phyloP scores from a whole-genome alignment of 2,329 filamentous ascomycete genomes.

The Botrytis fragariae region DNA sequence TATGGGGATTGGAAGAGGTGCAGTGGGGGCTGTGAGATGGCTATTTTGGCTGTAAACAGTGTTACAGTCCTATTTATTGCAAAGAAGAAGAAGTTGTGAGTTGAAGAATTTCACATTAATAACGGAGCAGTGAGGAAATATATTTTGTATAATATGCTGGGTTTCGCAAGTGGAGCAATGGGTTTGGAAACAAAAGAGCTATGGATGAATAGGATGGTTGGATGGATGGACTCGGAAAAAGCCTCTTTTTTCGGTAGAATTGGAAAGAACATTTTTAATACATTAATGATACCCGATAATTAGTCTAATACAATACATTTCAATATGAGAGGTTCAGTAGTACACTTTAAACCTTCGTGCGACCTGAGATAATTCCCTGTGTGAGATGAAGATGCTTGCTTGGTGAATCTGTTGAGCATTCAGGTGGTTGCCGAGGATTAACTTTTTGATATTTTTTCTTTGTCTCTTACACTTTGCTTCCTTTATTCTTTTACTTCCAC shows the following conservation, averaged over 20 bases:
- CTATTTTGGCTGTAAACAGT: slow-evolving; percentile 54
- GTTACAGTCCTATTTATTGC: not conserved
- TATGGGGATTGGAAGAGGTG: slow-evolving; percentile 59
- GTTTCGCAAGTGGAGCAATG: not conserved
- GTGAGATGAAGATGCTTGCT: not conserved
- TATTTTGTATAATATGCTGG: not conserved
- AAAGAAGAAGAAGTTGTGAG: not conserved
- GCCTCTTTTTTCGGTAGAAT: not conserved
- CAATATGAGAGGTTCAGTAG: not conserved
- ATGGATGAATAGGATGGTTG: not conserved
- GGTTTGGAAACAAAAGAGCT: slow-evolving; percentile 7
- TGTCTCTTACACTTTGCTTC: not conserved
- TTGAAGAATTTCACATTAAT: not conserved
- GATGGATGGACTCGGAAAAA: not conserved
- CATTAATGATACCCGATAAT: slow-evolving; percentile 19
- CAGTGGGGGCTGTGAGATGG: slow-evolving; percentile 67
- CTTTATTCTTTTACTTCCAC: not conserved
- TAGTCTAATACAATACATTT: slow-evolving; percentile 11
- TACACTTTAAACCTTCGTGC: not conserved
- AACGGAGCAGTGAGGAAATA: not conserved
- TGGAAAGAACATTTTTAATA: slow-evolving; percentile 18
- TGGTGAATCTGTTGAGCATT: not conserved
- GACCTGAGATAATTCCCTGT: not conserved
- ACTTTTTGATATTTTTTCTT: not conserved
- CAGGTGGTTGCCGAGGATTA: not conserved